phyloP scores from a whole-genome alignment of 306 rosid species.

The Carpinus viminea region DNA sequence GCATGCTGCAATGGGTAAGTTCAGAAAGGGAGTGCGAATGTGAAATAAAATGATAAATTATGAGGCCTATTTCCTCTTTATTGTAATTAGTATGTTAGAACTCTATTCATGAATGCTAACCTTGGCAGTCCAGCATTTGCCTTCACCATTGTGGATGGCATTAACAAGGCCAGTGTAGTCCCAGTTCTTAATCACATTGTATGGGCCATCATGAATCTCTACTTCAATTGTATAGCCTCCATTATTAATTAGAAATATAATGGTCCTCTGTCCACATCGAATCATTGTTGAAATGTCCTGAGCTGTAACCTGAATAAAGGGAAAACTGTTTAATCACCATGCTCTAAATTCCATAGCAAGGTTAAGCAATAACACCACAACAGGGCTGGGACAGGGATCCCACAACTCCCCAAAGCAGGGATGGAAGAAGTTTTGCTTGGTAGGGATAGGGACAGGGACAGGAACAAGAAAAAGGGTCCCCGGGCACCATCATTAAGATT shows the following conservation, averaged over 20 bases:
- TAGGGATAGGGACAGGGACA: background rate
- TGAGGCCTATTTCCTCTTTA: background rate
- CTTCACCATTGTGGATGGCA: conserved; percentile 83
- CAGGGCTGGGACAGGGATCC: background rate
- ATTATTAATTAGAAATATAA: conserved; percentile 83
- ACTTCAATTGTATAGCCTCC: conserved; percentile 92
- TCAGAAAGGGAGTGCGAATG: background rate
- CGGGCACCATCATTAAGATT: background rate
- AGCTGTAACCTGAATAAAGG: conserved; percentile 64
- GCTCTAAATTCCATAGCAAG: background rate
- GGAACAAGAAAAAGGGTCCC: background rate
- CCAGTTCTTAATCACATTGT: conserved; percentile 94
- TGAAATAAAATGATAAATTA: background rate
- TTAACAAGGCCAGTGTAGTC: conserved; percentile 72
- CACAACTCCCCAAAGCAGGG: background rate
- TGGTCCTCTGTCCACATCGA: conserved; percentile 62
- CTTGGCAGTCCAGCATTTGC: conserved; percentile 92
- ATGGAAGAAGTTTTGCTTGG: background rate
- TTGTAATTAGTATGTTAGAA: background rate
- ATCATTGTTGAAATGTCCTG: conserved; percentile 96
- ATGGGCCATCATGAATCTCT: conserved; percentile 95
- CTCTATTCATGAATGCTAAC: conserved; percentile 40
- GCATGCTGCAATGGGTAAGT: background rate
- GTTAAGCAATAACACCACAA: background rate
- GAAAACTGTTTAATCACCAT: conserved; percentile 11